Evolutionary conservation across 495 filamentous ascomycete species (phyloP), one percentile per base, ranked within the genome.

Genomic region (Cladorrhinum samala): DNA sequence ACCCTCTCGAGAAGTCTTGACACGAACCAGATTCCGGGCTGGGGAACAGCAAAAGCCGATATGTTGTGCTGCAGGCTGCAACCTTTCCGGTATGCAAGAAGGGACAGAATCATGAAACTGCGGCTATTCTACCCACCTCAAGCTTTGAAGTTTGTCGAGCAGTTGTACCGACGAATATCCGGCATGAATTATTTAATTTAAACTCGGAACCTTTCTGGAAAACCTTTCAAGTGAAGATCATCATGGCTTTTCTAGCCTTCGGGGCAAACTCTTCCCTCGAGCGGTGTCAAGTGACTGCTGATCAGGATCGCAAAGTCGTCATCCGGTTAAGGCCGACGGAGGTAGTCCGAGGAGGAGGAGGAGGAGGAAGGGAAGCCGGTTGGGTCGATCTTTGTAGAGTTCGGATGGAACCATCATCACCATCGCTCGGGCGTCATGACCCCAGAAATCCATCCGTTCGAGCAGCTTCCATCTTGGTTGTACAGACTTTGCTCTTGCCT

Each of bases 101-200:
- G 41, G 38, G 24, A 27, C 45, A 27, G 17, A n/a, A n/a, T 63
- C 55, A 39, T 68, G 64, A 69, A 67, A 67, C 66, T 57, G 61
- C 63, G 66, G 66, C 66, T 69, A 69, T 66, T 67, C 58, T 48
- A 50, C 25, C 59, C 51, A 65, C 57, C 55, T 52, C 62, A 60
- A 45, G 24, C 49, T 43, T 49, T 23, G 37, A 37, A 51, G 21
- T 37, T 27, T 42, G 36, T 54, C 45, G 50, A 52, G 52, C 52
- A 16, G 42, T 42, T 50, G 39, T 46, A 30, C 49, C n/a, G n/a
- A 49, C 53, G 56, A 62, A 54, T 57, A 50, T 51, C 47, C 43
- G 51, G 51, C 49, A 19, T 37, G 46, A 53, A 58, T 36, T 61
- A 64, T 66, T 64, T 58, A 55, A 67, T 62, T 53, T 63, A 63